phyloP scores from a whole-genome alignment of 352 stramenopile species.

The Globisporangium barbulae region DNA sequence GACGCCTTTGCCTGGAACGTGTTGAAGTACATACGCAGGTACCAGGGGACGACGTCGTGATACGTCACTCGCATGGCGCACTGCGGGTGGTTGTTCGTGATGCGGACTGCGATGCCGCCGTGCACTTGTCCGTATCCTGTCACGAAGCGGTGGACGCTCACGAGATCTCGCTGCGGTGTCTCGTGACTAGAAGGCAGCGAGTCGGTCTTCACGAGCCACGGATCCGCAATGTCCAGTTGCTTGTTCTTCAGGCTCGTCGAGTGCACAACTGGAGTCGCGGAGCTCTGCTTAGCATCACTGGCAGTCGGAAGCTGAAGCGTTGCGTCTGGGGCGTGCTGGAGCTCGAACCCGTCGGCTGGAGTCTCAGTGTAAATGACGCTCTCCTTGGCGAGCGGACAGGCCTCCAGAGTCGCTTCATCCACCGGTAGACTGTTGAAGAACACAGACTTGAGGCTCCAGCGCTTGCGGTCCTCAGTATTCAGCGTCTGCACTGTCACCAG shows the following conservation, averaged over 20 bases:
- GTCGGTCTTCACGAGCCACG: slow-evolving; percentile 17
- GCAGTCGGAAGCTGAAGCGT: not conserved
- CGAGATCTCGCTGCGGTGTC: slow-evolving; percentile 24
- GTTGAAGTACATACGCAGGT: slow-evolving; percentile 75
- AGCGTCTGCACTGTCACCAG: slow-evolving; percentile 50
- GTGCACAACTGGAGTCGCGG: slow-evolving; percentile 6
- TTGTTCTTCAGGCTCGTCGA: slow-evolving; percentile 11
- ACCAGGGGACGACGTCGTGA: slow-evolving; percentile 80
- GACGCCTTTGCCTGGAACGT: slow-evolving; percentile 39
- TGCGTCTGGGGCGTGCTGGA: slow-evolving; percentile 17
- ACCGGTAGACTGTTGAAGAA: slow-evolving; percentile 32
- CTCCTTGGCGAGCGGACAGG: slow-evolving; percentile 36
- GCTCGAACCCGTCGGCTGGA: slow-evolving; percentile 17
- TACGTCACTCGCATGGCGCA: slow-evolving; percentile 62
- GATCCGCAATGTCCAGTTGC: slow-evolving; percentile 9
- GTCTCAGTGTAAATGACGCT: slow-evolving; percentile 40
- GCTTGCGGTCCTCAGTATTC: slow-evolving; percentile 19
- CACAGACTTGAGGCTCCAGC: slow-evolving; percentile 41
- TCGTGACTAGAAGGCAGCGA: not conserved
- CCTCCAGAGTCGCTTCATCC: slow-evolving; percentile 17
- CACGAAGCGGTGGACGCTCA: slow-evolving; percentile 70
- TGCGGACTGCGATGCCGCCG: slow-evolving; percentile 63
- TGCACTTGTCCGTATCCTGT: slow-evolving; percentile 74
- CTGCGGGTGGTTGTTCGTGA: slow-evolving; percentile 52
- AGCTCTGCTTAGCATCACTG: not conserved